Evolutionary conservation across 805 yeast species (phyloP), one percentile per base, ranked within the genome.

Genomic region (Saturnispora silvae): DNA sequence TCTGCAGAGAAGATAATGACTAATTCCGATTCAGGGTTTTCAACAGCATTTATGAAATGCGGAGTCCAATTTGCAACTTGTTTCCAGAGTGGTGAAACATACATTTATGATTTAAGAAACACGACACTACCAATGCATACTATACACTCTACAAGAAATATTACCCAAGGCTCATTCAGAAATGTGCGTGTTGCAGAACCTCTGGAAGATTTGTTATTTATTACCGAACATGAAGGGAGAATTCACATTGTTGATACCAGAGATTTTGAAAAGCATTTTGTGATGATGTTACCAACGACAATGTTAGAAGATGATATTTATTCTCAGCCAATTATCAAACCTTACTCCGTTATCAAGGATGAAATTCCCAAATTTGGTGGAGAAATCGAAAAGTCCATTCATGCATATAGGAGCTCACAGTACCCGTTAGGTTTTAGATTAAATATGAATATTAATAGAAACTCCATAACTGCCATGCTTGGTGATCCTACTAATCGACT

Each of bases 221-320:
- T 87, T 3, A 70, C 81, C 37, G 96, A 87, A 54, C 95, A 87
- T 48, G 80, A 76, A 37, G 94, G 94, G 0, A 67, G 95, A 37
- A 81, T 87, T 3, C 97, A 87, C 58, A 64, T 86, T 40, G 64
- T 87, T 20, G 96, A 87, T 54, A 68, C 85, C 19, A 70, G 95
- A 43, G 73, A 81, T 49, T 71, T 75, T 45, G 63, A 68, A 41
- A 76, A 81, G 47, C 89, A 82, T 52, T 89, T 81, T 54, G 85
- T 86, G 26, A 65, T 85, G 3, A 61, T 80, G 41, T 61, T 81
- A 11, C 92, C 92, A 0, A 33, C 35, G 15, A 19, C 41, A 9
- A 15, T 31, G 13, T 38, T 16, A 15, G 26, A 33, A 16, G 22
- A 16, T 5, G 19, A 23, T 10, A 18, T 25, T 28, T 52, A 49